Evolutionary conservation across 306 rosid species (phyloP), one percentile per base, ranked within the genome.

Genomic region (Cyclanthera cordifolia): DNA sequence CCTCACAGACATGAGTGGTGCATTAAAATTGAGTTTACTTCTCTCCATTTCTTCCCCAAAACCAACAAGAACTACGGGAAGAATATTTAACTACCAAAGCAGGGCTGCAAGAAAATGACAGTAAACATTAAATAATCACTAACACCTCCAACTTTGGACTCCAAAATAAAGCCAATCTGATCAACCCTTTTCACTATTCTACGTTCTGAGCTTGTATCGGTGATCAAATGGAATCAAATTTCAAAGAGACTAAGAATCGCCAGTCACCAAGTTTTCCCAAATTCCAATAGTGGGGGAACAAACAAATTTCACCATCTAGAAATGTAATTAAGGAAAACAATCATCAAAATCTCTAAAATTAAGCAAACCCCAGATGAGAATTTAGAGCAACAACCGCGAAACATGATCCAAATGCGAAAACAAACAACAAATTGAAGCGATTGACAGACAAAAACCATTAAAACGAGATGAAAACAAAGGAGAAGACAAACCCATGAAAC

Each of bases 1-100:
- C 70, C 99, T 85, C 72, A 90, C 99, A 2, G 99, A 93, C 80
- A 88, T 54, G 20, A 93, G 86, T 19, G 95, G 99, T 32, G 95
- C 95, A 71, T 84, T 86, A 15, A 93, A 88, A 74, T 93, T 86
- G 74, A 93, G 82, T 69, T 82, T 88, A 73, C 84, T 86, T 72
- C 81, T 94, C 47, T 83, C 86, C 99, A 93, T 93, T 51, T 60
- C 74, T 50, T 68, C 20, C 57, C 37, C 23, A 32, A 32, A 76
- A 50, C 70, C 71, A 71, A 72, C 72, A 72, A 60, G 49, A 71
- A 48, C 75, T 71, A 28, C 0, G 66, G 15, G 66, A 59, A 58
- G 32, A 46, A 60, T 60, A 43, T 74, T 61, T 20, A 76, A 61
- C 41, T 34, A 54, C 53, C 72, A 52, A 57, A 24, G 14, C 47